Percentiles rank a stretch among this genome's conserved stretches.
phyloP scores from a whole-genome alignment of 805 yeast genomes.

The Candida manassasensis region DNA sequence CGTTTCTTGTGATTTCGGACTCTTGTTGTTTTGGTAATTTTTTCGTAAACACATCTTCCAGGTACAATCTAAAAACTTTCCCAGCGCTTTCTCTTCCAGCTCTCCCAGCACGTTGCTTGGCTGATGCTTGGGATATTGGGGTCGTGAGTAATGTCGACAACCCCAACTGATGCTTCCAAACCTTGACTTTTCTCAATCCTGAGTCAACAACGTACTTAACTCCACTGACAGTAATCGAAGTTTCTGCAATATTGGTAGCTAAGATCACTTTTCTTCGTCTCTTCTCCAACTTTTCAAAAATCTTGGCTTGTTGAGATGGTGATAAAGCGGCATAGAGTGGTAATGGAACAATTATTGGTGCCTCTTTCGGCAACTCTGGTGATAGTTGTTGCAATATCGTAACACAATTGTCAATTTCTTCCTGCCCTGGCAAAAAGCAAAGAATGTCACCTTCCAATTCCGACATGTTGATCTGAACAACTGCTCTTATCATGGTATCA shows the following conservation, averaged over 20 bases:
- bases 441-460: slow-evolving; percentile 89
- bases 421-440: slow-evolving; percentile 94
- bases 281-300: slow-evolving; percentile 63
- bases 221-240: slow-evolving; percentile 94
- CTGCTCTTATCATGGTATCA: slow-evolving; percentile 68
- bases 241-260: slow-evolving; percentile 96
- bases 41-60: slow-evolving; percentile 61
- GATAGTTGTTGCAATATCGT: slow-evolving; percentile 55
- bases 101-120: slow-evolving; percentile 93
- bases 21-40: slow-evolving; percentile 73
- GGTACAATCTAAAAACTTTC: slow-evolving; percentile 78
- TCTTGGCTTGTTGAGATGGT: slow-evolving; percentile 73
- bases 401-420: slow-evolving; percentile 87
- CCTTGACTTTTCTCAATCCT: slow-evolving; percentile 88
- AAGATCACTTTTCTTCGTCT: slow-evolving; percentile 78
- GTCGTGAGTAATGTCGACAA: slow-evolving; percentile 88
- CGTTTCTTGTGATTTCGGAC: slow-evolving; percentile 86
- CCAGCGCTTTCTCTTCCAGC: slow-evolving; percentile 98
- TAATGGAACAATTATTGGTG: slow-evolving; percentile 69
- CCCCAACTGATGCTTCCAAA: slow-evolving; percentile 91
- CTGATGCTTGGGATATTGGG: slow-evolving; percentile 91
- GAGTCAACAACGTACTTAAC: slow-evolving; percentile 89
- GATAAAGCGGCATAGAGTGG: slow-evolving; percentile 95
- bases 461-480: slow-evolving; percentile 70
- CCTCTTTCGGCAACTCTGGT: slow-evolving; percentile 63